Base-by-base conservation (phyloP, 257 asterid genomes). In the Solanum gandarillasii region DNA sequence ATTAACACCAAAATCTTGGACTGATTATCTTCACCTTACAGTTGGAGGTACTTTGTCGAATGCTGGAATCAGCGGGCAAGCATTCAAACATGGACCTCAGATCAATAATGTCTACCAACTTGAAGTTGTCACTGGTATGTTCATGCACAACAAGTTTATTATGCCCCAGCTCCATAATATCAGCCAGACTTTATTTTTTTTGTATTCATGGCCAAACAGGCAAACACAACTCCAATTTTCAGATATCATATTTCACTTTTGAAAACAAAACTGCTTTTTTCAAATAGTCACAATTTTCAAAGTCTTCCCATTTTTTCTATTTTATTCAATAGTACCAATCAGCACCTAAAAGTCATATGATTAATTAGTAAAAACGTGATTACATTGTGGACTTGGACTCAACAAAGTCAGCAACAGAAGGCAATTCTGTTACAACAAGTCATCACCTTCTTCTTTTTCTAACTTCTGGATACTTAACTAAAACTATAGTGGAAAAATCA, bases 61-160 rank as follows among this genome's bases (percentile, higher is more conserved):
- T 83, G 99, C 96, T 8, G 99, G 99, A 72, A 92, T 97, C 81
- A 97, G 99, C 39, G 99, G 99, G 39, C 99, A 97, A 88, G 99
- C 99, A 12, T 96, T 97, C 91, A 82, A 65, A 79, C 95, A 97
- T 83, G 99, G 99, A 10, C 99, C 99, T 12, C 99, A 96, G 92
- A 97, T 96, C 90, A 91, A 92, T 88, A 97, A 97, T 88, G 99
- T 97, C 84, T 90, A 93, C 90, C 98, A 92, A 86, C 92, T 97
- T 25, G 95, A 96, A 83, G 98, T 97, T 90, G 98, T 97, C 91
- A 97, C 99, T 89, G 98, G 99, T 91, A 87, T 18, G 76, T 79
- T 72, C 60, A 43, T 71, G 60, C 58, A 39, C 25, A 87, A 12
- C 34, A 25, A 16, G 62, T 13, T 39, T 76, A 48, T 6, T 75